phyloP scores from a whole-genome alignment of 2,329 filamentous ascomycete genomes.

The Arthrobotrys sinensis region DNA sequence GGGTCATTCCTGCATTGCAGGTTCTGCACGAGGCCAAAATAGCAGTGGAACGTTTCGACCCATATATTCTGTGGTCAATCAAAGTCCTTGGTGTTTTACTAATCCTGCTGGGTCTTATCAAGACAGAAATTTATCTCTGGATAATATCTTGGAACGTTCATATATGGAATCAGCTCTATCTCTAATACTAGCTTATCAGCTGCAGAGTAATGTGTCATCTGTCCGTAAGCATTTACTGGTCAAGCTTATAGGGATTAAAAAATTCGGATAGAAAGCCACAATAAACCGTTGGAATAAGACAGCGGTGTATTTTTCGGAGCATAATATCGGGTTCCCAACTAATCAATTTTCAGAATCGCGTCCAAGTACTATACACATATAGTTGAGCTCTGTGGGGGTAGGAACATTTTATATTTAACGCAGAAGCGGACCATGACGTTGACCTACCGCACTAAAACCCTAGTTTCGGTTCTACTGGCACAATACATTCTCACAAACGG shows the following conservation, averaged over 20 bases:
- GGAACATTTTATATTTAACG: background rate
- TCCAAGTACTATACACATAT: no score
- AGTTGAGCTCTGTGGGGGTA: no score
- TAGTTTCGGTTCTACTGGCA: background rate
- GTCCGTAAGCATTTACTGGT: background rate
- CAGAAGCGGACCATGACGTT: background rate
- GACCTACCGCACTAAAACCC: background rate
- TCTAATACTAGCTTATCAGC: background rate
- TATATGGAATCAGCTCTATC: conserved; percentile 2
- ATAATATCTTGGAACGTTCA: conserved; percentile 15
- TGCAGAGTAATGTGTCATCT: background rate
- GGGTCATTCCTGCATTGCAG: background rate
- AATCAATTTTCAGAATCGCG: background rate
- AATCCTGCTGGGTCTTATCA: conserved; percentile 32
- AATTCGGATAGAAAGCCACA: background rate
- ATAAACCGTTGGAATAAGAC: background rate
- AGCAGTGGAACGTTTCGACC: conserved; percentile 1
- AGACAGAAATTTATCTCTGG: conserved; percentile 45
- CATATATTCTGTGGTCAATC: conserved; percentile 28
- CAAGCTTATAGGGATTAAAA: no score
- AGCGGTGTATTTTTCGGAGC: background rate
- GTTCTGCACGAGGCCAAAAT: background rate
- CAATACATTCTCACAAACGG: background rate
- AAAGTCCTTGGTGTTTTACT: conserved; percentile 31
- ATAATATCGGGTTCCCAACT: background rate